Evolutionary conservation across 768 basidiomycete genomes (phyloP), one percentile per base, ranked within the genome.

Genomic region (Lactarius hatsudake): DNA sequence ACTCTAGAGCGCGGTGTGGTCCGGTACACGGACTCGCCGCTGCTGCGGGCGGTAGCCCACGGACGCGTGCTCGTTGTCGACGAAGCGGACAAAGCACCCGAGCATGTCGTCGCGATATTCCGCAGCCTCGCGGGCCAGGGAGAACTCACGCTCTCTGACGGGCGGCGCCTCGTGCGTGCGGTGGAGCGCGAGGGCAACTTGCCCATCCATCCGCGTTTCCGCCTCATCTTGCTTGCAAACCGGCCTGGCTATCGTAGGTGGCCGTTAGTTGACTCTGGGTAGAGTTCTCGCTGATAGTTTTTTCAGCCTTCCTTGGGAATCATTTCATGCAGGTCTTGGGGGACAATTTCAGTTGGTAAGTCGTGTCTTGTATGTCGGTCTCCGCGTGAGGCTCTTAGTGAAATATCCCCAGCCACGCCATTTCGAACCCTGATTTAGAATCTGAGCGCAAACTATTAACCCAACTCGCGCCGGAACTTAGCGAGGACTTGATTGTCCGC

Each of bases 41-140:
- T 89, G 32, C 81, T 89, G 10, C 83, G 86, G 28, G 87, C 87
- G 2, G 85, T 88, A 63, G 81, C 76, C 20, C 79, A 78, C 68
- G 87, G 87, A 0, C 84, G 87, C 10, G 79, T 86, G n/a, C 86
- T 89, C 67, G 83, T 89, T 71, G 83, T 88, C 58, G 87, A 89
- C 72, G 87, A 89, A 71, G 87, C 87, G 5, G 87, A 89, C 75
- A 89, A 89, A 75, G 87, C 87, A 9, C 86, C 87, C 9, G 87
- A 89, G 72, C 87, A 89, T 66, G 87, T 89, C 60, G 87, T 88
- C 26, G 87, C 87, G 10, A 83, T 89, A 60, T 88, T 89, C 82
- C 80, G 86, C 34, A 87, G 87, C 73, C 81, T 89, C 30, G 87
- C 86, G 5, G 84, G 86, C 3, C 86, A 87, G 64, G 81, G 83